Base-by-base conservation (phyloP, 2,329 filamentous ascomycete species). In the Aspergillus melleus region DNA sequence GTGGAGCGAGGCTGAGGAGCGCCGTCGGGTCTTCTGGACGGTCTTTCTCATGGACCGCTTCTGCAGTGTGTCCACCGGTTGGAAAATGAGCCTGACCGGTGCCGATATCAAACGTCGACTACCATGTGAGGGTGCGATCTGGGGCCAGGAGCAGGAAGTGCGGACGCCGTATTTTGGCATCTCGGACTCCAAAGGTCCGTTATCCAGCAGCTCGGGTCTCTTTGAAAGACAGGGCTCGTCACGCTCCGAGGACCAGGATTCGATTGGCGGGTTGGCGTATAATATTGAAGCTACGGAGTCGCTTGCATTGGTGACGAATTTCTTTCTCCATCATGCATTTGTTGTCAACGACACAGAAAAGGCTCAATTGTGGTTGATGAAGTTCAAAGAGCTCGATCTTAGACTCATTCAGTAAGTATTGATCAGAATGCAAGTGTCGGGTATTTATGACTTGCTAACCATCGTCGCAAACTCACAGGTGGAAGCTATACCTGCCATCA, bases 91-190 rank as follows among this genome's bases (percentile, higher is more conserved):
- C 47, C 61, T 76, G 4, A 75, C 71, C 3, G 70, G 65, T 20
- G 68, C 66, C 11, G 74, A 76, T 55, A 72, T 74, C 0, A 66
- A 68, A n/a, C 67, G 74, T n/a, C 66, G 73, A 2, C 56, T 76
- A 3, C 74, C 74, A 4, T 74, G 72, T 55, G 73, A 76, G 63
- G 74, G 73, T 1, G 69, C 66, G 1, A 54, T 74, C 1, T 76
- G 73, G 74, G 66, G 72, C 36, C 66, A 62, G 14, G 65, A 66
- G 42, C 39, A 64, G 8, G 65, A 67, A 22, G 62, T 68, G 1
- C 62, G 57, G 1, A 75, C 77, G 1, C 77, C 77, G 0, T 79
- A 74, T 55, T 80, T 80, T 62, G 78, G 77, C 6, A 71, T 80
- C 5, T 69, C 74, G 2, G 74, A 77, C 32, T 69, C 65, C 51